Percentiles rank a stretch among this genome's conserved stretches.
phyloP scores from a whole-genome alignment of 257 asterid genomes.

The Solanum lycopersicoides region DNA sequence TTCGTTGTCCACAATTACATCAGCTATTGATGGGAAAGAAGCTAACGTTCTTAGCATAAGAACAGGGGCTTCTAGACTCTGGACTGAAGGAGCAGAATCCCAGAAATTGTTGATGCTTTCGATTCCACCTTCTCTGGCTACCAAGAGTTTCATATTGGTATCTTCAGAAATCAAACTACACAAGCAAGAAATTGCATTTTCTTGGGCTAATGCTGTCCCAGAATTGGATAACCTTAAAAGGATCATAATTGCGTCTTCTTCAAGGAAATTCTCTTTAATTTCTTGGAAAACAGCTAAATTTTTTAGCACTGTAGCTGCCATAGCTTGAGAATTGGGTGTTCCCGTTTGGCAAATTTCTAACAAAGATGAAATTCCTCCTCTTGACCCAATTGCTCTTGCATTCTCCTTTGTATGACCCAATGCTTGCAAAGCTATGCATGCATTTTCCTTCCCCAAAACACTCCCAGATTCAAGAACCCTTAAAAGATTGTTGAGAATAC shows the following conservation, averaged over 20 bases:
- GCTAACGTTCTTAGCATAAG: constrained; percentile 50
- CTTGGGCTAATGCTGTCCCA: constrained; percentile 67
- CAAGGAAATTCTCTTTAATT: constrained; percentile 51
- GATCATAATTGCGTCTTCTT: constrained; percentile 43
- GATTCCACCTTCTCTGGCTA: constrained; percentile 69
- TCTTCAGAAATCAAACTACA: constrained; percentile 44
- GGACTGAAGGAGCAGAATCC: constrained; percentile 44
- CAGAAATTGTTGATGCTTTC: constrained; percentile 52
- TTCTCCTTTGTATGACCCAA: constrained; percentile 72
- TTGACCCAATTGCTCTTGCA: constrained; percentile 76
- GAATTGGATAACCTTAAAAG: constrained; percentile 48
- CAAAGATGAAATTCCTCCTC: constrained; percentile 85
- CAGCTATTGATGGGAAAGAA: constrained; percentile 43
- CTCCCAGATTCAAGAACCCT: constrained; percentile 85
- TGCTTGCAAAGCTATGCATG: constrained; percentile 55
- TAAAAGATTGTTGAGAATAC: constrained; percentile 46
- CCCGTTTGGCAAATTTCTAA: constrained; percentile 68
- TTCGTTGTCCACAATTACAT: constrained; percentile 43
- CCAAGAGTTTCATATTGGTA: constrained; percentile 41
- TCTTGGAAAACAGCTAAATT: constrained; percentile 49
- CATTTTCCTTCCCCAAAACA: constrained; percentile 68
- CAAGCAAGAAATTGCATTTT: constrained; percentile 72
- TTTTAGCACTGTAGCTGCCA: constrained; percentile 62
- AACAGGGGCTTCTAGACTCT: constrained; percentile 49
- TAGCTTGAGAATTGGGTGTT: constrained; percentile 79